Conservation (phyloP, 202 grass and related monocot species). For the Musa balbisiana region DNA sequence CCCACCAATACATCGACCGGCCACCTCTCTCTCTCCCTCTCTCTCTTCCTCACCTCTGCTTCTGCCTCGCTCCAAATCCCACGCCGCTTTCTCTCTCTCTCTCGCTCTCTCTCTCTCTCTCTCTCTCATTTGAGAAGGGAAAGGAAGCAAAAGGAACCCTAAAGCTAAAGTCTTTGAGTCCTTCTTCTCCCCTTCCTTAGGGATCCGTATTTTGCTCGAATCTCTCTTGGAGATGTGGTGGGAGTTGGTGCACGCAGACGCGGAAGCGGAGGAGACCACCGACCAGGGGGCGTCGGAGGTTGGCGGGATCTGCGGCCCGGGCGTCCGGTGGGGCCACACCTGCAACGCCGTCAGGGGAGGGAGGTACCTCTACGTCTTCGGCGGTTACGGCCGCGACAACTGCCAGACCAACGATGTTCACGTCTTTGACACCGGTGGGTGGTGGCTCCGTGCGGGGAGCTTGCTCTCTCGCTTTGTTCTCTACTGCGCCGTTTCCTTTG, state of each 20-base stretch:
- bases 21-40: too few relatives aligned
- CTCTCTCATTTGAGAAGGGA: neutral
- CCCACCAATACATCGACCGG: too few relatives aligned
- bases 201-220: neutral
- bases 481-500: neutral
- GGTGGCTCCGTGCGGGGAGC: neutral
- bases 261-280: neutral
- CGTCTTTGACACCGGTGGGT: slow-evolving; percentile 23
- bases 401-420: slow-evolving; percentile 30
- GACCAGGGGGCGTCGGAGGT: neutral
- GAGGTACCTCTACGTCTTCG: slow-evolving; percentile 23
- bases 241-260: slow-evolving; percentile 10
- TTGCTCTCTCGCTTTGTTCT: neutral
- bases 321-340: slow-evolving; percentile 23
- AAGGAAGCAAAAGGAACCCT: neutral
- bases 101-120: too few relatives aligned
- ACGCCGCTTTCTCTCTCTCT: neutral
- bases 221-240: slow-evolving; percentile 10
- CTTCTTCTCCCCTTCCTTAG: too few relatives aligned
- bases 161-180: neutral
- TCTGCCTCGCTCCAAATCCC: too few relatives aligned
- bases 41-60: too few relatives aligned
- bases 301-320: slow-evolving; percentile 10
- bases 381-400: slow-evolving; percentile 16
- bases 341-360: slow-evolving; percentile 19